A percentile compares a stretch with the other conserved stretches of the same genome.
These are phyloP conservation scores for Gloeopeniophorella convolvens DNA, from an alignment of 768 basidiomycete species.

Conservation along the genomic window DNA sequence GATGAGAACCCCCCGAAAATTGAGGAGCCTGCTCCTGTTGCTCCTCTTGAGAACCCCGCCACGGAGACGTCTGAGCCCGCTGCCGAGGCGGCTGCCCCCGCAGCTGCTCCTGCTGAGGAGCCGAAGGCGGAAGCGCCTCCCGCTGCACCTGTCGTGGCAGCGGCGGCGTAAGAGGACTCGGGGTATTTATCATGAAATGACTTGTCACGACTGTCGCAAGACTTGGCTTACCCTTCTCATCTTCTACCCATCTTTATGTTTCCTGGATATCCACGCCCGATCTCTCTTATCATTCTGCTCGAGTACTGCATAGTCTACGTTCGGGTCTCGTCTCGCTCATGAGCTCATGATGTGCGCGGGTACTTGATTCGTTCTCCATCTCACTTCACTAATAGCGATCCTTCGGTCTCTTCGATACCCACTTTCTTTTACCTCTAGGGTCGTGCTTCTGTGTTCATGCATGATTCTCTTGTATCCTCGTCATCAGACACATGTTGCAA, in stretches of 20 bases:
- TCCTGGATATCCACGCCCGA: slow-evolving; percentile 30
- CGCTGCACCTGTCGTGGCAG: slow-evolving; percentile 64
- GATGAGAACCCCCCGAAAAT: slow-evolving; percentile 87
- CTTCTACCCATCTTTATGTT: slow-evolving; percentile 27
- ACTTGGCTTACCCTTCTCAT: slow-evolving; percentile 20
- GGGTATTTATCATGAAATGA: slow-evolving; percentile 36
- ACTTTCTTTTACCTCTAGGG: slow-evolving; percentile 47
- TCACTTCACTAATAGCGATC: slow-evolving; percentile 62
- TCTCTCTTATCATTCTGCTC: slow-evolving; percentile 25
- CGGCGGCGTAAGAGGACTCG: slow-evolving; percentile 62
- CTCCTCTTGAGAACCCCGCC: slow-evolving; percentile 78
- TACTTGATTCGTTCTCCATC: slow-evolving; percentile 58
- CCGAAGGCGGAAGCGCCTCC: slow-evolving; percentile 40
- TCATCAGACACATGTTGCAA: slow-evolving; percentile 27
- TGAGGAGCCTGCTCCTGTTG: slow-evolving; percentile 74
- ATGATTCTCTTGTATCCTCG: slow-evolving; percentile 54
- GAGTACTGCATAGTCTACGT: slow-evolving; percentile 36
- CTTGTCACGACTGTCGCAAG: slow-evolving; percentile 21
- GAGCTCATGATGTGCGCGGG: slow-evolving; percentile 52
- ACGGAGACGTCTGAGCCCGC: slow-evolving; percentile 39
- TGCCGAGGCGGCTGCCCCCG: slow-evolving; percentile 27
- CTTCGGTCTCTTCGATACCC: slow-evolving; percentile 33
- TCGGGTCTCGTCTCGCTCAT: slow-evolving; percentile 54
- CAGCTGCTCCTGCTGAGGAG: slow-evolving; percentile 24
- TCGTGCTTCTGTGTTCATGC: slow-evolving; percentile 51